These are phyloP conservation scores for Penicillium brasilianum DNA, from an alignment of 2,329 filamentous ascomycete genomes.

Conservation along the genomic window DNA sequence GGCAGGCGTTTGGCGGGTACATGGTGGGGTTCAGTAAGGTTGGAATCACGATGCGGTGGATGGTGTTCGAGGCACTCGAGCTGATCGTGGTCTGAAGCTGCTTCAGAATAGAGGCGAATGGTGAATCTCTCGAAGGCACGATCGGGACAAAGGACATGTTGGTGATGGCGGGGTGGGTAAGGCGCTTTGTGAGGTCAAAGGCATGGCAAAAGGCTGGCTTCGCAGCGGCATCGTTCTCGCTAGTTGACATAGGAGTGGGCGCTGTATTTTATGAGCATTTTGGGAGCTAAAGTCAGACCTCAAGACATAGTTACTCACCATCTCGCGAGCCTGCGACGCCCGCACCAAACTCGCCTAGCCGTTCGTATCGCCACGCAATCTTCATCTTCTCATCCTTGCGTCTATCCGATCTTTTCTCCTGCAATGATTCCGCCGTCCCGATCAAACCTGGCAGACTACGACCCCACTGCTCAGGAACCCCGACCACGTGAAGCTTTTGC, in stretches of 20 bases:
- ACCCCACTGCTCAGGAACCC: conserved; percentile 78
- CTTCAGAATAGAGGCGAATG: conserved; percentile 68
- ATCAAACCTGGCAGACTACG: conserved; percentile 79
- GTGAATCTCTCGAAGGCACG: conserved; percentile 50
- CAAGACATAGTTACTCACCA: conserved; percentile 51
- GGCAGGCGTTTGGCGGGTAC: conserved; percentile 71
- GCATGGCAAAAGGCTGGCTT: conserved; percentile 68
- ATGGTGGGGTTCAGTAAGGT: conserved; percentile 83
- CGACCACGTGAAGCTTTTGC: conserved; percentile 85
- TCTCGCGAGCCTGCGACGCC: conserved; percentile 60
- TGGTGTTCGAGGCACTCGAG: conserved; percentile 61
- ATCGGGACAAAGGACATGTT: conserved; percentile 60
- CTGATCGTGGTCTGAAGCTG: conserved; percentile 62
- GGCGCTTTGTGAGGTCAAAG: conserved; percentile 72
- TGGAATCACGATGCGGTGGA: conserved; percentile 86
- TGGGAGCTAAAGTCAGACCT: conserved; percentile 5
- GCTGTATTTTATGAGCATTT: conserved; percentile 33
- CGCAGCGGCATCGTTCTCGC: conserved; percentile 49
- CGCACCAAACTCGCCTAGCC: conserved; percentile 71
- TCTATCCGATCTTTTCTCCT: conserved; percentile 46
- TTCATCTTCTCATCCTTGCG: conserved; percentile 81
- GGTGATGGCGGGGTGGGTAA: conserved; percentile 61
- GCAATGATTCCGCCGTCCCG: conserved; percentile 53
- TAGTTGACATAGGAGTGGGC: conserved; percentile 27
- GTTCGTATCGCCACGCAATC: conserved; percentile 97